Conservation (phyloP, 2,329 filamentous ascomycete species). For the Alternaria panax region DNA sequence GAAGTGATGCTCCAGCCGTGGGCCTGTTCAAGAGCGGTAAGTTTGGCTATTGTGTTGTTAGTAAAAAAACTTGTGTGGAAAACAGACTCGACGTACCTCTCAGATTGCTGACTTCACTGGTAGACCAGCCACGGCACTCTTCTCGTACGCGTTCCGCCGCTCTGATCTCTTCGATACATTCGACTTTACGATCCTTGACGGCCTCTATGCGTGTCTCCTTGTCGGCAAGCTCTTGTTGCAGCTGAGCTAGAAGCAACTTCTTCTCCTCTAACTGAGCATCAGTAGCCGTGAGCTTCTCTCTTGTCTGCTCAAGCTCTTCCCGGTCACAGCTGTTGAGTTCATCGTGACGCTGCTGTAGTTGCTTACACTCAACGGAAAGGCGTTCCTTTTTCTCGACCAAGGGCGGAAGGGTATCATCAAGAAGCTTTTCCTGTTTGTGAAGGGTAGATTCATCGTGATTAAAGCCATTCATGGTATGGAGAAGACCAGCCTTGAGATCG, state of each 20-base stretch:
- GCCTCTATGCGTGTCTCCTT: slow-evolving; percentile 71
- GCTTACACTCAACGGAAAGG: slow-evolving; percentile 69
- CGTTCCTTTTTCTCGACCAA: slow-evolving; percentile 67
- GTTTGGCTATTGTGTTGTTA: slow-evolving; percentile 64
- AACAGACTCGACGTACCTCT: slow-evolving; percentile 66
- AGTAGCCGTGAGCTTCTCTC: slow-evolving; percentile 70
- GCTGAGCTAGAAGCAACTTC: slow-evolving; percentile 69
- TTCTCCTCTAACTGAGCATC: slow-evolving; percentile 75
- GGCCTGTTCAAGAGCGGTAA: slow-evolving; percentile 69
- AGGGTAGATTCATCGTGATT: slow-evolving; percentile 73
- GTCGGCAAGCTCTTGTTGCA: slow-evolving; percentile 71
- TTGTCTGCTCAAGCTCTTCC: slow-evolving; percentile 75
- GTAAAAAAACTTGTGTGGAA: slow-evolving; percentile 11
- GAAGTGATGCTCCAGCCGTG: slow-evolving; percentile 75
- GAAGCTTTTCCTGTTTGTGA: slow-evolving; percentile 70
- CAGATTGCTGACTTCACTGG: slow-evolving; percentile 78
- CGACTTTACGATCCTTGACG: slow-evolving; percentile 70
- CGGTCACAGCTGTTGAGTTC: slow-evolving; percentile 83
- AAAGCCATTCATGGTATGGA: slow-evolving; percentile 79
- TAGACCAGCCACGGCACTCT: slow-evolving; percentile 88
- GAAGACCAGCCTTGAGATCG: slow-evolving; percentile 80
- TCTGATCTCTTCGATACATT: slow-evolving; percentile 75
- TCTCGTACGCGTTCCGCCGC: slow-evolving; percentile 85
- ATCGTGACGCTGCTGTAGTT: slow-evolving; percentile 73
- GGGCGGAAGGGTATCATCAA: slow-evolving; percentile 72